phyloP scores from a whole-genome alignment of 1,284 basidiomycete species.

The Marasmius sp. region DNA sequence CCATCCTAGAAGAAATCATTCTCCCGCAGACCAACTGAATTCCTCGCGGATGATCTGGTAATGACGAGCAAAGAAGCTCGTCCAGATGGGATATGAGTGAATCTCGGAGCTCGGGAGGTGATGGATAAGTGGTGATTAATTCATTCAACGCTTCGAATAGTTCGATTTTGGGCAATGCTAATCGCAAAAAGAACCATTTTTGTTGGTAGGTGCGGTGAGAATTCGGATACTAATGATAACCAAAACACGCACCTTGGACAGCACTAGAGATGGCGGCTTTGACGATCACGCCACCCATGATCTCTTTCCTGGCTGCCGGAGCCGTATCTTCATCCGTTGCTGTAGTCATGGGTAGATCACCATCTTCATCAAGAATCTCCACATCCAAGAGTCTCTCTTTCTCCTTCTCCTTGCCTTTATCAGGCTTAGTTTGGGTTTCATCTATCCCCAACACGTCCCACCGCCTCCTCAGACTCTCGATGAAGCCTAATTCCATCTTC shows the following conservation, averaged over 20 bases:
- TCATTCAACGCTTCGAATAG: conserved; percentile 58
- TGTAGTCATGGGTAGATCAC: conserved; percentile 15
- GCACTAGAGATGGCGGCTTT: conserved; percentile 67
- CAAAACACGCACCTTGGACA: conserved; percentile 51
- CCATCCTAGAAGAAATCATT: conserved; percentile 35
- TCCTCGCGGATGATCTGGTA: conserved; percentile 50
- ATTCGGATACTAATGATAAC: neutral
- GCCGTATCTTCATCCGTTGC: conserved; percentile 23
- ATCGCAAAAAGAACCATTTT: neutral
- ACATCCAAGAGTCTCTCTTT: conserved; percentile 17
- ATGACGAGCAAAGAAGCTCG: conserved; percentile 39
- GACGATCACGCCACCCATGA: conserved; percentile 73
- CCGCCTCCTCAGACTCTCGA: conserved; percentile 79
- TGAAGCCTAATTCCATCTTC: conserved; percentile 88
- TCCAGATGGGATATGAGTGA: conserved; percentile 58
- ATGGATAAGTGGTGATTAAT: conserved; percentile 57
- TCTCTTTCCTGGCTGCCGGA: conserved; percentile 47
- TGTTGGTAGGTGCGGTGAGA: neutral
- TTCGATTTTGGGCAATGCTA: conserved; percentile 59
- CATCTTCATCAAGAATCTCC: conserved; percentile 16
- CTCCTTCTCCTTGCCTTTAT: conserved; percentile 19
- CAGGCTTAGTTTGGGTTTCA: conserved; percentile 17
- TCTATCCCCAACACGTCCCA: conserved; percentile 79
- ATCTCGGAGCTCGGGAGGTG: conserved; percentile 43
- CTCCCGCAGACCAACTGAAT: conserved; percentile 54